Evolutionary conservation across 2,329 filamentous ascomycete species (phyloP).

Genomic region (Colletotrichum navitas): DNA sequence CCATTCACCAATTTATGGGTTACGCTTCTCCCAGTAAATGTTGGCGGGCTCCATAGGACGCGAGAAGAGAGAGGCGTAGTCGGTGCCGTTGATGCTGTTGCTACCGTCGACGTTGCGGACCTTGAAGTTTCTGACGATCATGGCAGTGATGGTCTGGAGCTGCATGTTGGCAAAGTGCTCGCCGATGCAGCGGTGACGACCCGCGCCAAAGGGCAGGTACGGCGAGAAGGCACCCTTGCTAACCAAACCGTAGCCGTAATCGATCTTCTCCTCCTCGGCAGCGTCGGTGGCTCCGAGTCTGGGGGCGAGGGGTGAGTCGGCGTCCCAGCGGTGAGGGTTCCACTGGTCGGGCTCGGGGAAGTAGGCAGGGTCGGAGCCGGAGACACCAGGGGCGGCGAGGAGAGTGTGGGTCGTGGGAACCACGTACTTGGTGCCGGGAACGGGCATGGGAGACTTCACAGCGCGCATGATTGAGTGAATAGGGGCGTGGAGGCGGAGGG

Average conservation of each 20-base stretch:
- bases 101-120: slow-evolving; percentile 81
- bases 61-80: slow-evolving; percentile 79
- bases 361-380: slow-evolving; percentile 76
- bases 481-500: slow-evolving; percentile 88
- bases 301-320: slow-evolving; percentile 68
- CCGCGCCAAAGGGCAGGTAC: slow-evolving; percentile 94
- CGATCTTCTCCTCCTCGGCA: slow-evolving; percentile 79
- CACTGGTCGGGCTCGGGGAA: slow-evolving; percentile 87
- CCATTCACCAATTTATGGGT: slow-evolving; percentile 45
- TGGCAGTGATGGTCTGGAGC: slow-evolving; percentile 85
- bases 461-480: slow-evolving; percentile 96
- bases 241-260: slow-evolving; percentile 94
- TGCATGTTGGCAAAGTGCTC: slow-evolving; percentile 97
- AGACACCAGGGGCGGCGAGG: slow-evolving; percentile 87
- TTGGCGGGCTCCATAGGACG: slow-evolving; percentile 78
- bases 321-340: slow-evolving; percentile 93
- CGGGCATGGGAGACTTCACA: slow-evolving; percentile 87
- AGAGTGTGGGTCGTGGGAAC: slow-evolving; percentile 86
- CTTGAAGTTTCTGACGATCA: slow-evolving; percentile 83
- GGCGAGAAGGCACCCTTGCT: slow-evolving; percentile 91
- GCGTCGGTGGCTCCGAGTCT: slow-evolving; percentile 58
- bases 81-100: slow-evolving; percentile 75
- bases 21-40: slow-evolving; percentile 81
- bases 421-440: slow-evolving; percentile 85
- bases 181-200: slow-evolving; percentile 93